phyloP scores from a whole-genome alignment of 2,329 filamentous ascomycete genomes.

The Aspergillus arachidicola region DNA sequence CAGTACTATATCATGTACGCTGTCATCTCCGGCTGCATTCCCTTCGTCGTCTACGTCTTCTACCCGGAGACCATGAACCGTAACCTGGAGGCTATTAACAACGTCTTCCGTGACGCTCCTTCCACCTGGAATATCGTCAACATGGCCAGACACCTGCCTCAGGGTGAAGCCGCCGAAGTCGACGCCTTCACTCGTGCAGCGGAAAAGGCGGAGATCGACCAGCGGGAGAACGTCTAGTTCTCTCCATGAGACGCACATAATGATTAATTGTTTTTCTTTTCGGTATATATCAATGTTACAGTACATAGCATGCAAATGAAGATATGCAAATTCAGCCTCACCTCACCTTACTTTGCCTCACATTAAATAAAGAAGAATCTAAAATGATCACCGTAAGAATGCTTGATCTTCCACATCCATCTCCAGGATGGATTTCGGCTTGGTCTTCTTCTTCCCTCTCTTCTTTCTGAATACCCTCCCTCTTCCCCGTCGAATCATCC shows the following conservation, averaged over 20 bases:
- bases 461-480: background rate
- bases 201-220: slow-evolving; percentile 21
- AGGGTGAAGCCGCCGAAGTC: slow-evolving; percentile 23
- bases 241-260: background rate
- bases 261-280: background rate
- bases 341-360: too few species aligned
- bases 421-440: background rate
- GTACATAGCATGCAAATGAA: background rate
- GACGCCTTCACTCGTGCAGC: slow-evolving; percentile 12
- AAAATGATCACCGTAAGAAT: too few species aligned
- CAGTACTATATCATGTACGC: slow-evolving; percentile 58
- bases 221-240: slow-evolving; percentile 21
- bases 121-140: slow-evolving; percentile 26
- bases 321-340: background rate
- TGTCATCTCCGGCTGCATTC: slow-evolving; percentile 47
- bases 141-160: slow-evolving; percentile 25
- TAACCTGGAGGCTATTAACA: slow-evolving; percentile 68
- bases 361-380: too few species aligned
- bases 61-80: slow-evolving; percentile 61
- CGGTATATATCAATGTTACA: background rate
- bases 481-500: background rate
- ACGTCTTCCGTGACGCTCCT: slow-evolving; percentile 52
- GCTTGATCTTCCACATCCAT: background rate
- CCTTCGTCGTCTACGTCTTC: slow-evolving; percentile 57
- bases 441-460: background rate